A percentile compares a stretch with the other conserved stretches of the same genome.
phyloP scores from a whole-genome alignment of 2,329 filamentous ascomycete species.

The Hymenoscyphus fructigenus region DNA sequence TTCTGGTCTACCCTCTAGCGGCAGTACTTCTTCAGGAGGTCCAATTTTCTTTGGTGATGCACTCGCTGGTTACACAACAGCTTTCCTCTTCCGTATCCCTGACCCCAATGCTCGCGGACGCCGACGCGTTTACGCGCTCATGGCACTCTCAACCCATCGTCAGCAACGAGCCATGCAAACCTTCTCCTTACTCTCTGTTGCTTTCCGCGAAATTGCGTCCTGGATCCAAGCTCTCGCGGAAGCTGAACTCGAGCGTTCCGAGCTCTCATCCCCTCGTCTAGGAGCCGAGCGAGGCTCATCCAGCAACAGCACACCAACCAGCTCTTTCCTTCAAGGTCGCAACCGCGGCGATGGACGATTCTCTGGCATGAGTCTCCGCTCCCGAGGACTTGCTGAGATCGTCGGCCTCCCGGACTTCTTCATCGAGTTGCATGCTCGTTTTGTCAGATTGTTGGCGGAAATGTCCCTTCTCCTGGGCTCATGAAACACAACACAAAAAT shows the following conservation, averaged over 20 bases:
- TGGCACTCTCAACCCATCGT: slow-evolving; percentile 64
- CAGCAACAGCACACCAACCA: slow-evolving; percentile 24
- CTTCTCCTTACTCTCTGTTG: slow-evolving; percentile 60
- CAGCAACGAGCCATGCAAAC: slow-evolving; percentile 66
- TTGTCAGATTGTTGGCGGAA: slow-evolving; percentile 62
- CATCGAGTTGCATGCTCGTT: slow-evolving; percentile 62
- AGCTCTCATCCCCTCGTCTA: slow-evolving; percentile 16
- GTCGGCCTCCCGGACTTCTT: slow-evolving; percentile 68
- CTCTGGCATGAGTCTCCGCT: slow-evolving; percentile 53
- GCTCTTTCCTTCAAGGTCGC: slow-evolving; percentile 31
- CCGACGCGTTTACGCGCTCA: slow-evolving; percentile 67
- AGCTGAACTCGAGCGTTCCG: slow-evolving; percentile 54
- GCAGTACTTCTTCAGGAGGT: slow-evolving; percentile 57
- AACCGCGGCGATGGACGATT: slow-evolving; percentile 32
- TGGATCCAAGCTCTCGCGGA: slow-evolving; percentile 68
- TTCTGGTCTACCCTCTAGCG: slow-evolving; percentile 37
- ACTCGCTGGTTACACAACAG: slow-evolving; percentile 64
- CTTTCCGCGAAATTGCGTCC: slow-evolving; percentile 62
- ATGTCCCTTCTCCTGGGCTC: slow-evolving; percentile 20
- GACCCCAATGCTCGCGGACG: slow-evolving; percentile 67
- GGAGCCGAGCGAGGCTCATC: slow-evolving; percentile 12
- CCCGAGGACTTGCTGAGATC: slow-evolving; percentile 63
- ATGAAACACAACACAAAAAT: background rate
- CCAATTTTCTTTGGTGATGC: slow-evolving; percentile 70
- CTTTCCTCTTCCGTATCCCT: slow-evolving; percentile 68